Base-by-base conservation (phyloP, 805 yeast genomes). In the Alloascoidea africana region DNA sequence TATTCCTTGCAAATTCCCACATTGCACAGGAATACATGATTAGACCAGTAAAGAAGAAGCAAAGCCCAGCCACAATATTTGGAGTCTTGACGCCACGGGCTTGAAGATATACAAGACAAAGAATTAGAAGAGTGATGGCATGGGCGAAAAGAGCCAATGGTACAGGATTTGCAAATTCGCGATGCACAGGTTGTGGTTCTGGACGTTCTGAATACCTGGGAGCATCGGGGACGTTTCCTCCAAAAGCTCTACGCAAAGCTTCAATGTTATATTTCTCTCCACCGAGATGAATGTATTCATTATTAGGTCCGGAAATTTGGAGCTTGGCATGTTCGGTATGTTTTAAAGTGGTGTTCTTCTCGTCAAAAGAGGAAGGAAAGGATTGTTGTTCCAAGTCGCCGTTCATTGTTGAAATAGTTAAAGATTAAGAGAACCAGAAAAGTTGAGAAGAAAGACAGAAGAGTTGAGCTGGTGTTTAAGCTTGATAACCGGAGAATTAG, bases 131-230 rank as follows among this genome's bases (percentile, higher is more conserved):
- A 23, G 30, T 8, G n/a, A 23, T n/a, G n/a, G 30, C 8, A 23
- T 23, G 30, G n/a, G 30, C 8, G 30, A 23, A 23, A 8, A 23
- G n/a, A 8, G 13, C 30, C 8, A 23, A n/a, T 23, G 30, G 30
- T 8, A 23, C 30, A 23, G 30, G n/a, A n/a, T 23, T 23, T 23
- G 30, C 30, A n/a, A 23, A 23, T 23, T 23, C 30, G n/a, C n/a
- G n/a, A n/a, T n/a, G n/a, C n/a, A n/a, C n/a, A n/a, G n/a, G n/a
- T n/a, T n/a, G n/a, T n/a, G n/a, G n/a, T n/a, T n/a, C n/a, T n/a
- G n/a, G n/a, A n/a, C n/a, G n/a, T n/a, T n/a, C n/a, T n/a, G n/a
- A n/a, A 23, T 23, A 23, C 8, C 13, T n/a, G n/a, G 30, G 30
- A 8, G 30, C 30, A 8, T n/a, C 30, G n/a, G 30, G 30, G 30